These are phyloP conservation scores for Cryomyces minteri DNA, from an alignment of 495 filamentous ascomycete genomes.

Conservation along the genomic window DNA sequence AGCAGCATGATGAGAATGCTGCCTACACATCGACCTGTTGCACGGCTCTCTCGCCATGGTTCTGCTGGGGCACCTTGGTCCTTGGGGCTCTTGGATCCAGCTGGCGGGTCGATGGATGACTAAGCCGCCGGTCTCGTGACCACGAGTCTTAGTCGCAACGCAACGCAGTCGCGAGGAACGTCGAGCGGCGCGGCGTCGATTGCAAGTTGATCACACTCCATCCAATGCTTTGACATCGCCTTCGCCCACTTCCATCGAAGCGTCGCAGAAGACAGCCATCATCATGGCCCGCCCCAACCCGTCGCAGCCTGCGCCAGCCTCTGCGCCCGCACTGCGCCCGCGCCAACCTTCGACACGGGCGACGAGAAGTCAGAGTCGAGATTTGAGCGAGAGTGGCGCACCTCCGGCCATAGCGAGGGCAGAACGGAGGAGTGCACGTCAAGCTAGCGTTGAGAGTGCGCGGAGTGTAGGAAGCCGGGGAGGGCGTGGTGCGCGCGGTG, in stretches of 20 bases:
- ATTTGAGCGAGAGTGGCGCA: slow-evolving; percentile 12
- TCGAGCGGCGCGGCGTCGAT: no score
- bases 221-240: no score
- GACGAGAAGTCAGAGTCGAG: slow-evolving; percentile 24
- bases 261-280: slow-evolving; percentile 1
- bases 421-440: slow-evolving; percentile 12
- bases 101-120: no score
- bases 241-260: background rate
- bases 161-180: no score
- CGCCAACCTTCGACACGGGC: background rate
- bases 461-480: slow-evolving; percentile 5
- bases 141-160: no score
- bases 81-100: no score
- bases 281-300: background rate
- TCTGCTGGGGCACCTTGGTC: no score
- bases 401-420: background rate
- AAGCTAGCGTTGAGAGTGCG: slow-evolving; percentile 16
- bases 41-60: no score
- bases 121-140: no score
- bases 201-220: no score
- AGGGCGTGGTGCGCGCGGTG: slow-evolving; percentile 2
- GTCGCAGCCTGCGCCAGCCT: slow-evolving; percentile 10
- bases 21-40: no score
- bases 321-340: background rate
- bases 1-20: no score